Evolutionary conservation across 768 basidiomycete species (phyloP), one percentile per base, ranked within the genome.

Genomic region (Mrakia frigida): DNA sequence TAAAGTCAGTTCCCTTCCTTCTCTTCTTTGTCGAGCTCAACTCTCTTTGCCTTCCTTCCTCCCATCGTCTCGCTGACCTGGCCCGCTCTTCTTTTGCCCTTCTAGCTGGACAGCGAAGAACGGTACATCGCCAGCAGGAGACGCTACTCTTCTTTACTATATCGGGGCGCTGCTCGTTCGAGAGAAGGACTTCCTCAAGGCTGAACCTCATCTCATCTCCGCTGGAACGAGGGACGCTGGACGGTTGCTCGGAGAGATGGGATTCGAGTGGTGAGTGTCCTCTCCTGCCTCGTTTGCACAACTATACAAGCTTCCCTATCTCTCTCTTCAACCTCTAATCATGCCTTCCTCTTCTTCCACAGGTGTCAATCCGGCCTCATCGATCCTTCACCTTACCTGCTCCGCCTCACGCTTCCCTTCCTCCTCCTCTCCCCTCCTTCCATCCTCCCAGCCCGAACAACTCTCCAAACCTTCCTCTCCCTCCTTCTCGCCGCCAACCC

Each of bases 371-470:
- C 82, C 68, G 82, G 82, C 18, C 82, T 85, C n/a, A 85, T 86
- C 28, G 85, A 86, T 78, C 87, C 88, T 41, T 93, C 91, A 9
- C 86, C 87, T 37, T 97, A 95, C 84, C 92, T 94, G 53, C 84
- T 94, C 35, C 90, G 92, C 63, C 94, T 92, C 43, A 89, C 88
- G 14, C 86, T 99, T 74, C 94, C 95, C 91, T 84, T 82, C 82
- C 81, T 85, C 56, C 92, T 92, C 80, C 85, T 94, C 33, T 88
- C 87, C 78, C 92, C 93, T 73, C 92, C 93, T 23, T 94, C 94
- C 79, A 90, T 99, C 81, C 88, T 93, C n/a, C 92, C 92, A 6
- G 92, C 96, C 5, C 89, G 89, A n/a, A 89, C 91, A n/a, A 97
- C 98, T 86, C 90, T 96, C 82, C 86, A 87, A n/a, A 88, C 90